Evolutionary conservation across 768 basidiomycete genomes (phyloP).

Genomic region (Suillus spraguei): DNA sequence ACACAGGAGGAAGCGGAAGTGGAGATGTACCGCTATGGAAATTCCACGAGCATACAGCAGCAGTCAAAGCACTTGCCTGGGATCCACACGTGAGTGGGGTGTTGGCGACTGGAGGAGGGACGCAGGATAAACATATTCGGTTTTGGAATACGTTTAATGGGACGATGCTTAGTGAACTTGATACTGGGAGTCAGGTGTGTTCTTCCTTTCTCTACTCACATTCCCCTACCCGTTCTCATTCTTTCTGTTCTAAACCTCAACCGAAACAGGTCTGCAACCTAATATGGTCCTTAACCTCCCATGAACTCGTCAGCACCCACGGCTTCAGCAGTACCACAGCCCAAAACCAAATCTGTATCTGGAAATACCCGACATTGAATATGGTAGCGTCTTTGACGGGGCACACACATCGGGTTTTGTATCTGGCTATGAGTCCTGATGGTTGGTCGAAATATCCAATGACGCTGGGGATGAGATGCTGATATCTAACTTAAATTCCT

Average conservation of each 20-base stretch:
- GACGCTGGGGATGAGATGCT: background rate
- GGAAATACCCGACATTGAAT: constrained; percentile 91
- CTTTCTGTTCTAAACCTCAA: background rate
- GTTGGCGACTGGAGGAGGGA: constrained; percentile 94
- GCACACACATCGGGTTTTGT: constrained; percentile 92
- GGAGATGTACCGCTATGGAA: constrained; percentile 82
- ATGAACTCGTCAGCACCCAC: constrained; percentile 97
- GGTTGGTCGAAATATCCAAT: constrained; percentile 64
- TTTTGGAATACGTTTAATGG: constrained; percentile 97
- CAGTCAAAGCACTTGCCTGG: constrained; percentile 98
- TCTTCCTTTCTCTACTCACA: background rate
- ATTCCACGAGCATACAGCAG: constrained; percentile 96
- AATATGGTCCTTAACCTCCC: constrained; percentile 93
- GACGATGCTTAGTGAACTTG: constrained; percentile 80
- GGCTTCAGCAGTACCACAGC: constrained; percentile 93
- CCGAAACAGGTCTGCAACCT: constrained; percentile 88
- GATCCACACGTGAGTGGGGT: constrained; percentile 92
- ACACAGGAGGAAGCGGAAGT: constrained; percentile 24
- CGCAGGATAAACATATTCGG: constrained; percentile 97
- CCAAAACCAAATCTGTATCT: constrained; percentile 95
- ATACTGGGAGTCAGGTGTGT: constrained; percentile 92
- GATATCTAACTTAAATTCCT: background rate
- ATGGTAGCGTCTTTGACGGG: constrained; percentile 96
- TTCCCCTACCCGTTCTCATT: background rate
- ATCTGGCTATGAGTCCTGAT: constrained; percentile 97